phyloP scores from a whole-genome alignment of 225 moss, liverwort and hornwort genomes.

The Asterella californica region DNA sequence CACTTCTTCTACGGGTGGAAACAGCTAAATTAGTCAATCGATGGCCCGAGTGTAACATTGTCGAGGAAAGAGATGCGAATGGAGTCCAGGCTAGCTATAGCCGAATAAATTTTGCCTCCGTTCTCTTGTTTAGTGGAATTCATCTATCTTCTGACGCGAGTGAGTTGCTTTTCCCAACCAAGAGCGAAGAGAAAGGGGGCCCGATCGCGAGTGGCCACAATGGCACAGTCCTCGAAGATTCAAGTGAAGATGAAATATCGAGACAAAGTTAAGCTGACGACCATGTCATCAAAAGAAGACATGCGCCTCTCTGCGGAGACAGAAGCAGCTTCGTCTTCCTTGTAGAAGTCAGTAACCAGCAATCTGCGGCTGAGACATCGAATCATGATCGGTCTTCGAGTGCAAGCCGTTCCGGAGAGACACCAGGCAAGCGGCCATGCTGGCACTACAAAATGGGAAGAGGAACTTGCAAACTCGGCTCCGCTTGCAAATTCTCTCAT shows the following conservation, averaged over 20 bases:
- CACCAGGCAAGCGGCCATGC: conserved; percentile 2
- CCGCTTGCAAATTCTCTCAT: conserved; percentile 29
- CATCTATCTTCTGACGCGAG: too few species aligned
- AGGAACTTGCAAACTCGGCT: conserved; percentile 25
- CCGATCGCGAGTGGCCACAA: neutral
- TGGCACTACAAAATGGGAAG: conserved; percentile 16
- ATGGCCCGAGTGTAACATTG: too few species aligned
- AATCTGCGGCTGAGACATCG: neutral
- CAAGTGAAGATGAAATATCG: conserved; percentile 22
- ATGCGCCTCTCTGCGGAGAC: neutral
- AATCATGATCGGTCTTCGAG: neutral
- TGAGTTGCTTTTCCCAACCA: too few species aligned
- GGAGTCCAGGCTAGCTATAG: too few species aligned
- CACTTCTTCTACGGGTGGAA: too few species aligned
- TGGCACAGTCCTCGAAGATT: conserved; percentile 6
- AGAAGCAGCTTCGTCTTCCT: neutral
- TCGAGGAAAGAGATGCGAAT: too few species aligned
- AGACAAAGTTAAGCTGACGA: conserved; percentile 8
- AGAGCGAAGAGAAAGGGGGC: too few species aligned
- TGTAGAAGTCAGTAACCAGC: neutral
- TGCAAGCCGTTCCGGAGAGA: neutral
- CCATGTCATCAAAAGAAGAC: conserved; percentile 3
- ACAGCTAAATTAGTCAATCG: too few species aligned
- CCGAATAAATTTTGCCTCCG: too few species aligned
- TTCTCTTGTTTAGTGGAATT: too few species aligned